A percentile compares a stretch with the other conserved stretches of the same genome.
Evolutionary conservation across 257 asterid genomes (phyloP).

Genomic region (Nicotiana knightiana): DNA sequence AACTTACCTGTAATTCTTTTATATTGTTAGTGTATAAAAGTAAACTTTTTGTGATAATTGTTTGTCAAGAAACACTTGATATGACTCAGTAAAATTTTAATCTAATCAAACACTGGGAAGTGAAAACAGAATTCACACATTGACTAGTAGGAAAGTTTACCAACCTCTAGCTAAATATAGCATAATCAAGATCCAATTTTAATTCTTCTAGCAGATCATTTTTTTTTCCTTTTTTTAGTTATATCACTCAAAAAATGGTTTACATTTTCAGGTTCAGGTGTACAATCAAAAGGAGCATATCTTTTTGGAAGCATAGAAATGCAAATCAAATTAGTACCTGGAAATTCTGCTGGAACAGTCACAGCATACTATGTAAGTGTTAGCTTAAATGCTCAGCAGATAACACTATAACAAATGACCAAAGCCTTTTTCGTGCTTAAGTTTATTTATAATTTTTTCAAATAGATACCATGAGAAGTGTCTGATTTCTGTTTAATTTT

Average conservation of each 20-base stretch:
- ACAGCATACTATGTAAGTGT: slow-evolving; percentile 59
- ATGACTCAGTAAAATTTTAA: neutral
- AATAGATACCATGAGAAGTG: no score
- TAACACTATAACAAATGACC: neutral
- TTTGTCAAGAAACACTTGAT: no score
- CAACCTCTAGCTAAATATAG: no score
- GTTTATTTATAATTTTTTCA: no score
- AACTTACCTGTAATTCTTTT: no score
- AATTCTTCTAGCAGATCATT: no score
- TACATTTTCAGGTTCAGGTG: slow-evolving; percentile 48
- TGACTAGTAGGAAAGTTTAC: neutral
- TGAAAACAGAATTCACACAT: neutral
- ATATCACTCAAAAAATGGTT: neutral
- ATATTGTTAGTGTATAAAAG: no score
- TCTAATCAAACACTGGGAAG: neutral
- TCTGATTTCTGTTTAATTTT: neutral
- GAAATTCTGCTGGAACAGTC: slow-evolving; percentile 78
- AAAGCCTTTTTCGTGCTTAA: no score
- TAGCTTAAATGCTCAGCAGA: neutral
- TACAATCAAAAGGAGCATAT: slow-evolving; percentile 46
- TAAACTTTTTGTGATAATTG: no score
- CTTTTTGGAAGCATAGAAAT: slow-evolving; percentile 69
- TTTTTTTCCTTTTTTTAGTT: no score
- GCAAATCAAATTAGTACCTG: slow-evolving; percentile 58
- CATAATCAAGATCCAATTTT: no score